Conservation (phyloP, 169 alveolate genomes). For the Plasmodium falciparum region DNA sequence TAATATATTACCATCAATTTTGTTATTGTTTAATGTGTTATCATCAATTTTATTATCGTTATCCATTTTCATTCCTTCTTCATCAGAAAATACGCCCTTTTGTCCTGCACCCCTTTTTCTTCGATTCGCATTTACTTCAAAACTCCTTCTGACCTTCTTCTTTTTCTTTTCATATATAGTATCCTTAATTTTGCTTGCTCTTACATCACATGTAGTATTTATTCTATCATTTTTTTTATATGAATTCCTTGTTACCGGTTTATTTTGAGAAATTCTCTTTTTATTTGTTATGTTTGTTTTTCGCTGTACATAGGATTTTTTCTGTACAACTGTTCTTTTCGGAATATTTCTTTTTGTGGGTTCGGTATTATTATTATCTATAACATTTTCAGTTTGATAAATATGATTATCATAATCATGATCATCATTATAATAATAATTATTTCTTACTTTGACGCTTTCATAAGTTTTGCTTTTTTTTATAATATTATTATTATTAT, state of each 20-base stretch:
- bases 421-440: not conserved
- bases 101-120: no score
- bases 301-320: not conserved
- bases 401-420: constrained; percentile 4
- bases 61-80: no score
- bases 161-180: not conserved
- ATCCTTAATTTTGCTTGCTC: not conserved
- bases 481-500: not conserved
- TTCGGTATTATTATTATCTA: not conserved
- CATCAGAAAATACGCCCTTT: no score
- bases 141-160: not conserved
- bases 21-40: no score
- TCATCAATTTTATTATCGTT: no score
- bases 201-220: not conserved
- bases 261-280: constrained; percentile 12
- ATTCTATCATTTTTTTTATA: constrained; percentile 9
- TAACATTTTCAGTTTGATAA: not conserved
- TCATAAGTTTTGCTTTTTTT: constrained; percentile 23
- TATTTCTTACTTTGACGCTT: not conserved
- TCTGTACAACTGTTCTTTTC: no score
- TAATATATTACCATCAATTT: no score
- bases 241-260: constrained; percentile 25
- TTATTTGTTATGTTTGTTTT: constrained; percentile 23
- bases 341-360: not conserved
- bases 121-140: no score